Conservation (phyloP, 2,329 filamentous ascomycete genomes). For the Colletotrichum viniferum region DNA sequence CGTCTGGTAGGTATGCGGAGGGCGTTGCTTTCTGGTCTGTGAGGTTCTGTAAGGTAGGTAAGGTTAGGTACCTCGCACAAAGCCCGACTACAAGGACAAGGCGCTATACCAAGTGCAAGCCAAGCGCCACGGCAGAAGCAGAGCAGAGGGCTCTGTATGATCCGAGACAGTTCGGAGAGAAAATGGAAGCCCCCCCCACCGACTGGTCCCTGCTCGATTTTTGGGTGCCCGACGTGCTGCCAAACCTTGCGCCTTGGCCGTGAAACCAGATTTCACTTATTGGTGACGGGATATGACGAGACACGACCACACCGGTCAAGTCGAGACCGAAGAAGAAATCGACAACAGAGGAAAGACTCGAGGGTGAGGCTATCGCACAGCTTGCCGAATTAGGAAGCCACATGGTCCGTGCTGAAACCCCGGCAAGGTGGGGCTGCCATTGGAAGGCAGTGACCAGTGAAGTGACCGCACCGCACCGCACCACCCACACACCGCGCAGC, state of each 20-base stretch:
- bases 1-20: neutral
- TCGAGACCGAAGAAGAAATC: neutral
- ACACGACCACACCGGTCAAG: neutral
- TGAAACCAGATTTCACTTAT: neutral
- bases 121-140: neutral
- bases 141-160: neutral
- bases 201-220: neutral
- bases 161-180: neutral
- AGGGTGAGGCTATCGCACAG: slow-evolving; percentile 8
- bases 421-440: neutral
- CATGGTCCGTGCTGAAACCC: neutral
- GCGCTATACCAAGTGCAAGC: neutral
- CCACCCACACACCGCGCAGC: neutral
- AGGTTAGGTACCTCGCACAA: neutral
- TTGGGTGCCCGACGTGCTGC: neutral
- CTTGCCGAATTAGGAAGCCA: slow-evolving; percentile 5
- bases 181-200: neutral
- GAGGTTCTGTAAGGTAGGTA: neutral
- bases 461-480: neutral
- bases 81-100: neutral
- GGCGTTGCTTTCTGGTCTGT: neutral
- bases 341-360: neutral
- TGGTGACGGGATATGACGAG: neutral
- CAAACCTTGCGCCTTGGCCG: neutral
- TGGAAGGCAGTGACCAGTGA: neutral